Evolutionary conservation across 805 yeast genomes (phyloP).

Genomic region (Millerago galiae): DNA sequence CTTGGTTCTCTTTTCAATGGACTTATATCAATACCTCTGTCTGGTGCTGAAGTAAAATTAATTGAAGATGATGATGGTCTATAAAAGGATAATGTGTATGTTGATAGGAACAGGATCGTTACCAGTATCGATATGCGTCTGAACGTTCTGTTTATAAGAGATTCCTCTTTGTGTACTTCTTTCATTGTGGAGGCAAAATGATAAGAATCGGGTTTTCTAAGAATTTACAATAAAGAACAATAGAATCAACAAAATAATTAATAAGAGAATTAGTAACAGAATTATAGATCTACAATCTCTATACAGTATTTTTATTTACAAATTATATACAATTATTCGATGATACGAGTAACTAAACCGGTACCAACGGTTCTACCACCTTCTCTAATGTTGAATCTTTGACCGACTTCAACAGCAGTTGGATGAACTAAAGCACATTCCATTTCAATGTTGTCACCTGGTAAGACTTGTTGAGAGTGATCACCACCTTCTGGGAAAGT

Average conservation of each 20-base stretch:
- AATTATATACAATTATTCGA: conserved; percentile 36
- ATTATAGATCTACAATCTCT: too few species aligned
- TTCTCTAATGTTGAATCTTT: conserved; percentile 98
- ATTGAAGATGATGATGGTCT: background rate
- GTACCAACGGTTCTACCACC: conserved; percentile 99
- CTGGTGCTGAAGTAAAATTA: background rate
- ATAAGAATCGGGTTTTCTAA: too few species aligned
- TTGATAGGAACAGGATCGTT: background rate
- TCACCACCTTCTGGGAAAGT: conserved; percentile 85
- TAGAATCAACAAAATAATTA: too few species aligned
- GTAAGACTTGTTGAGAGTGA: conserved; percentile 86
- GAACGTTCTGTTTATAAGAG: background rate
- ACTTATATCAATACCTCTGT: conserved; percentile 31
- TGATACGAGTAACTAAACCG: conserved; percentile 90
- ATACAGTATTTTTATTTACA: background rate
- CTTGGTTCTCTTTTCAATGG: conserved; percentile 32
- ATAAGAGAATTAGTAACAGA: too few species aligned
- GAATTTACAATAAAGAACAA: too few species aligned
- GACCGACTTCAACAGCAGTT: conserved; percentile 92
- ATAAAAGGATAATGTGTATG: background rate
- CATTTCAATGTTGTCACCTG: conserved; percentile 99
- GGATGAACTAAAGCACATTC: conserved; percentile 82
- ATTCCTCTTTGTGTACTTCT: too few species aligned
- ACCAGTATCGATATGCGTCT: background rate
- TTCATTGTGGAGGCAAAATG: too few species aligned